Base-by-base conservation (phyloP, 1,139 yeast species). In the Kodamaea arcana region DNA sequence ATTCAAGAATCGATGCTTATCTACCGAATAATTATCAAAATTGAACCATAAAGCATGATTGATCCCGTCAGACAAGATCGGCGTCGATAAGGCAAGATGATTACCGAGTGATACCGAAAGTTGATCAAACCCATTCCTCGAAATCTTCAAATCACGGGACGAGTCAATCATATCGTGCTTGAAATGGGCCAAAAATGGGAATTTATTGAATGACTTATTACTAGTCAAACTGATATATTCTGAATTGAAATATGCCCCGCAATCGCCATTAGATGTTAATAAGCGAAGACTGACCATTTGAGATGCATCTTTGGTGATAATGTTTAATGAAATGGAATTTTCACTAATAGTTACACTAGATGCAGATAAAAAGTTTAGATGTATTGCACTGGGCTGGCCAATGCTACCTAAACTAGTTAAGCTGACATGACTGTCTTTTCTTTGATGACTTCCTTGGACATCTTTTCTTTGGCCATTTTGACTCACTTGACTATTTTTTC, bases 1-100 rank as follows among this genome's bases (percentile, higher is more conserved):
- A 33, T 56, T 43, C 2, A 62, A 48, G 4, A 69, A 57, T 35
- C 66, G 66, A 38, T 66, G 50, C 2, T 58, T 40, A 26, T 63
- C 70, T 37, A 60, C 47, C 29, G 54, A 58, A 40, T 56, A 58
- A 40, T 64, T 62, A 27, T 53, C 54, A 37, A 65, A 67, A 39
- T 62, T 62, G 42, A 57, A 68, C 75, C 75, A 69, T 11, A 68
- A 43, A 4, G 63, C 46, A 38, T 69, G 74, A 40, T 63, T 61
- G 10, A 49, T 42, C 24, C 55, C 55, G 14, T 44, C 46, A 14
- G 45, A 35, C 12, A 17, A 13, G 12, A 26, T 31, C 4, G 74
- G 72, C 1, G 73, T 69, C 0, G 74, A 67, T 4, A 69, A 45
- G 1, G 71, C 52, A 5, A 52, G 21, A 11, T 44, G 33, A 16